Evolutionary conservation across 768 basidiomycete species (phyloP), one percentile per base, ranked within the genome.

Genomic region (Tulasnella sp.): DNA sequence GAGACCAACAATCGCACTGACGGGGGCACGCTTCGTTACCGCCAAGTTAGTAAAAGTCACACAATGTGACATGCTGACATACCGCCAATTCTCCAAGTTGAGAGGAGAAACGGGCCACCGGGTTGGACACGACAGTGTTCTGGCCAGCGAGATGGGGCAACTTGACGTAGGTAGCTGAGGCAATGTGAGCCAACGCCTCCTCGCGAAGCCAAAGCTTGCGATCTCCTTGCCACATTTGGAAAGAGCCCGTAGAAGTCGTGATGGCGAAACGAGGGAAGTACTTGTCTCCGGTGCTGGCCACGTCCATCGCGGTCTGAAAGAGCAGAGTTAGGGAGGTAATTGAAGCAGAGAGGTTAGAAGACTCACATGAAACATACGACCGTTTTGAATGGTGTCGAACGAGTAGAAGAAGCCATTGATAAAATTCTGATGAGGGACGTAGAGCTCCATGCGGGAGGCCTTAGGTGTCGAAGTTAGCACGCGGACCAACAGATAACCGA

Each of bases 131-230:
- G 31, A 37, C 16, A 8, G 72, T 1, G 31, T 81, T 88, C 86
- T 54, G 85, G 83, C 37, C 37, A 37, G n/a, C 20, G 31, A 44
- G 37, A 85, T 94, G 93, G 0, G 94, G 94, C 22, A 97, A 89
- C 82, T 96, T 94, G 31, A 96, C 90, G 80, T 96, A 91, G 76
- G 92, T 90, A 1, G 92, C 91, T 0, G 89, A 89, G 34, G 82
- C 88, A 75, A 94, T 88, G 2, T 90, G 88, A 0, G 94, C 87
- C 14, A 97, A 88, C 1, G 90, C 89, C 84, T 98, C 96, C 84
- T 97, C 96, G 74, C 96, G 89, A 0, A 89, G 90, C 95, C 96
- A 97, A 41, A 89, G 87, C 41, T 91, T 86, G 48, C 87, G 84
- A 41, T 90, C 87, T 34, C 90, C 88, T 73, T 90, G 87, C 93